A percentile compares a stretch with the other conserved stretches of the same genome.
phyloP scores from a whole-genome alignment of 2,329 filamentous ascomycete genomes.

The Trichoderma sp. region DNA sequence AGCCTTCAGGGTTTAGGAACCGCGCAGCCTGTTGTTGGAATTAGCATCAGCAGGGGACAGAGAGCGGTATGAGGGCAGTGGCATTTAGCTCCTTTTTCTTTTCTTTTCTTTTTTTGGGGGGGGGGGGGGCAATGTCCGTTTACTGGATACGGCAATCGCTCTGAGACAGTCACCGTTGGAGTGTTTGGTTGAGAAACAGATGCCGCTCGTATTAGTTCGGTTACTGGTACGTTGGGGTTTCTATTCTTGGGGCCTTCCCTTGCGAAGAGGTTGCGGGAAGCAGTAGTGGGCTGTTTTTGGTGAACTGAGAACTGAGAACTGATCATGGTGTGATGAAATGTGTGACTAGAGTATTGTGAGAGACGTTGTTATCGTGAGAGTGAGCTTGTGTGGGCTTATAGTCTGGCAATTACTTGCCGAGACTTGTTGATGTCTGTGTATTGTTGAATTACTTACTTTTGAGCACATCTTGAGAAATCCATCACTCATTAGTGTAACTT shows the following conservation, averaged over 20 bases:
- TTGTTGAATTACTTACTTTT: background rate
- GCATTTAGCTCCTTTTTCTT: background rate
- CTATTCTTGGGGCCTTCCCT: background rate
- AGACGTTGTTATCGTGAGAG: background rate
- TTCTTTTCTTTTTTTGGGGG: background rate
- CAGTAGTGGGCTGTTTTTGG: no score
- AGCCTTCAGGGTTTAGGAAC: background rate
- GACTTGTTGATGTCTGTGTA: background rate
- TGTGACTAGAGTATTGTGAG: background rate
- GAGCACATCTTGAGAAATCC: no score
- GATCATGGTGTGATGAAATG: background rate
- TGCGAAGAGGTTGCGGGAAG: background rate
- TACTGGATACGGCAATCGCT: background rate
- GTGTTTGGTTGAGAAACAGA: background rate
- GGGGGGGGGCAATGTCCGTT: background rate
- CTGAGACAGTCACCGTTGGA: background rate
- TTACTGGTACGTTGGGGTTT: background rate
- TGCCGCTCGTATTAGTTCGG: background rate
- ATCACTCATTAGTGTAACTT: no score
- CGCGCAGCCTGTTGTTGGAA: background rate
- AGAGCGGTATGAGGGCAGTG: background rate
- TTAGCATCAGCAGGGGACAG: background rate
- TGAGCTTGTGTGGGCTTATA: background rate
- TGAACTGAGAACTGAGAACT: background rate
- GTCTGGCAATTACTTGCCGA: background rate